Evolutionary conservation across 768 basidiomycete genomes (phyloP).

Genomic region (Suillus variegatus): DNA sequence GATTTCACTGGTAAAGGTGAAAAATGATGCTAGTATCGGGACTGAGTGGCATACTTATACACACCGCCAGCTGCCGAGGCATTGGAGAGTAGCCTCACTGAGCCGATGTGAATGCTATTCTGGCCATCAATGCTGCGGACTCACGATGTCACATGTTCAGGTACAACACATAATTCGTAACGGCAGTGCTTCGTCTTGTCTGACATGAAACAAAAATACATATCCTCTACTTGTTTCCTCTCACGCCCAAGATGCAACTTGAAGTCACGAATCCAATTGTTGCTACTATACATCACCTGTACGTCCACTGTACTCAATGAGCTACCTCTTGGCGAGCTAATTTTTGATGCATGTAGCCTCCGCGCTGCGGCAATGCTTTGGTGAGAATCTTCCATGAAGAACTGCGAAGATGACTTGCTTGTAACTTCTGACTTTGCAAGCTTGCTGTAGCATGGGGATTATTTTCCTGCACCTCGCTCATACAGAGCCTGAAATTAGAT

Average conservation of each 20-base stretch:
- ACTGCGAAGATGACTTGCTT: neutral
- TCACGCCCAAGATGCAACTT: neutral
- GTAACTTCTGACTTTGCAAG: neutral
- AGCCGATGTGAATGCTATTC: neutral
- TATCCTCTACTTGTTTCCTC: neutral
- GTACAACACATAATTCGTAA: neutral
- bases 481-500: neutral
- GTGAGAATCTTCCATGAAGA: neutral
- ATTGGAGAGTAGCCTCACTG: neutral
- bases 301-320: neutral
- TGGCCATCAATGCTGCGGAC: neutral
- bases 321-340: neutral
- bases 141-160: neutral
- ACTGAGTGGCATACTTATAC: neutral
- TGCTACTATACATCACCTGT: neutral
- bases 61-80: neutral
- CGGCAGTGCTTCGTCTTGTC: neutral
- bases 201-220: too few relatives aligned
- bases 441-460: neutral
- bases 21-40: neutral
- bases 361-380: neutral
- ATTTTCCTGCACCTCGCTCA: neutral
- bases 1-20: neutral
- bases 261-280: neutral
- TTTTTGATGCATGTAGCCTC: neutral